Evolutionary conservation across 2,329 filamentous ascomycete species (phyloP), one percentile per base, ranked within the genome.

Genomic region (Aspergillus luchuensis): DNA sequence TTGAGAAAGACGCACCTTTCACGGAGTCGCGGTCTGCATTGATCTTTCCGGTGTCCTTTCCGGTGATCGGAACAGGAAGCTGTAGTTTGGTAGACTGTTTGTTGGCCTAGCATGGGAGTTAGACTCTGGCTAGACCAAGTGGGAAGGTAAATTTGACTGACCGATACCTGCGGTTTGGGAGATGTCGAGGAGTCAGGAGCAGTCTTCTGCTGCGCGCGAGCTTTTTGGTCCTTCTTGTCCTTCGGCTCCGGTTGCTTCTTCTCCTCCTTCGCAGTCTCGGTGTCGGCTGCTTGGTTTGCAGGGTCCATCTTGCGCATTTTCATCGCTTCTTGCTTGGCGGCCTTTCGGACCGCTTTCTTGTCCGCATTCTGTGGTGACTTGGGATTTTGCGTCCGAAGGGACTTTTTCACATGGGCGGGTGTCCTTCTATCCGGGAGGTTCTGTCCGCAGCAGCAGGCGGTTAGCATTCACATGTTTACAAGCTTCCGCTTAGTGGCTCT

Each of bases 1-100:
- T 21, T 15, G 11, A 52, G 5, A n/a, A 15, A 56, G 8, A 62
- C 66, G 45, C 61, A 69, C 67, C 57, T 23, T 59, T 63, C 11
- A 56, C 38, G 17, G 23, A 36, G 2, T 55, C 19, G 8, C 47
- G 23, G n/a, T 49, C 25, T 25, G 47, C 47, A 49, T 17, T 49
- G 47, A 49, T 17, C 28, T 30, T 49, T 8, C 47, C 47, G 25
- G 7, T 49, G 23, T 49, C 47, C 23, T 49, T 49, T n/a, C n/a
- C 13, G 23, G 15, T 49, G 25, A 49, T 17, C 25, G 25, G 8
- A 25, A 8, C 23, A 45, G 17, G 8, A 13, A 45, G 19, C 23
- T 48, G 21, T 23, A 15, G 10, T 15, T 48, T 48, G 45, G 23
- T 21, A n/a, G 11, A 28, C 8, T 49, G 23, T 7, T n/a, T n/a